A percentile compares a stretch with the other conserved stretches of the same genome.
Evolutionary conservation across 306 rosid genomes (phyloP).

Genomic region (Styphnolobium japonicum): DNA sequence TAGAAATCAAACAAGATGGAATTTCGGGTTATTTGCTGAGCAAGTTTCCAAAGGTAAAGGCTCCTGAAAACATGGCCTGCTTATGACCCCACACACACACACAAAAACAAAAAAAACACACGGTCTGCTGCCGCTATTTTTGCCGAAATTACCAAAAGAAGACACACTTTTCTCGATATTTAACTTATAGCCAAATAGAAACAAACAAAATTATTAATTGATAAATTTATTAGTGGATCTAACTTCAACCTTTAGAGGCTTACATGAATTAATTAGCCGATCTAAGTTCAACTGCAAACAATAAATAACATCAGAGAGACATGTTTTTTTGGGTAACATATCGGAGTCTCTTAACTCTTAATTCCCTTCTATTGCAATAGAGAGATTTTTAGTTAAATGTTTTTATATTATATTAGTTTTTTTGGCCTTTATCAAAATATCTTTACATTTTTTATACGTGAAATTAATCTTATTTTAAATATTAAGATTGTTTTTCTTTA

Average conservation of each 20-base stretch:
- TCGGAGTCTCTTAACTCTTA: no score
- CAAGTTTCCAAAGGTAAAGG: constrained; percentile 23
- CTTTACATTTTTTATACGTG: no score
- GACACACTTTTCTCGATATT: no score
- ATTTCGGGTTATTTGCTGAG: background rate
- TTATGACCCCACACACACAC: no score
- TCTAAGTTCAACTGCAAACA: background rate
- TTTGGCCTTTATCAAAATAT: no score
- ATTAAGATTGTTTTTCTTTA: no score
- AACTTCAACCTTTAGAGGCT: background rate
- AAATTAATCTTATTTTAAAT: no score
- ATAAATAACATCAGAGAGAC: background rate
- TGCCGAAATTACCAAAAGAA: background rate
- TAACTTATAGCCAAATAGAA: background rate
- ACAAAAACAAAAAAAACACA: no score
- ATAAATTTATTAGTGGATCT: background rate
- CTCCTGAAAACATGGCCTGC: background rate
- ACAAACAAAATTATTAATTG: background rate
- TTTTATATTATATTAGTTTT: no score
- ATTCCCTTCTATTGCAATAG: no score
- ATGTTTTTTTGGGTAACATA: no score
- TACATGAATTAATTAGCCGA: background rate
- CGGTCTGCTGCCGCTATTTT: background rate
- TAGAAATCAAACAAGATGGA: background rate
- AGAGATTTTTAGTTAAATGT: no score